Base-by-base conservation (phyloP, 2,329 filamentous ascomycete species). In the Hypoxylon sp. region DNA sequence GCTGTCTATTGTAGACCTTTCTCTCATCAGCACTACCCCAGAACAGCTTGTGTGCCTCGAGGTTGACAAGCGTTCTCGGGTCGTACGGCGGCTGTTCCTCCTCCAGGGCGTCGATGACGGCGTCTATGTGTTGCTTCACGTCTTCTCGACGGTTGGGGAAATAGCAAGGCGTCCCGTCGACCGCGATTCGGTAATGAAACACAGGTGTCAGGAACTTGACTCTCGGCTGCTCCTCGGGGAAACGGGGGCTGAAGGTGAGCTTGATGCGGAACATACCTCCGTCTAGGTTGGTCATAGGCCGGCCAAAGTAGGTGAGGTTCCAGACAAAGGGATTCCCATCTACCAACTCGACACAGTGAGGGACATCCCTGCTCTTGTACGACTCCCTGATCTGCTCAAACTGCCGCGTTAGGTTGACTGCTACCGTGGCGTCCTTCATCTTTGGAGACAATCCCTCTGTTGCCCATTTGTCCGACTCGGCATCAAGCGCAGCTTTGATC, bases 261-360 rank as follows among this genome's bases (percentile, higher is more conserved):
- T 83, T 88, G 73, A 97, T 88, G 59, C 85, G 86, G 78, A 98
- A 94, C 59, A 98, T 83, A 1, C 94, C 92, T 13, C 93, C 94
- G 67, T 98, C 94, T 1, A 98, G 84, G 66, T 96, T 92, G 4
- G 92, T 96, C 89, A 95, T 96, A 0, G 92, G 91, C 51, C 88
- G 85, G 21, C 95, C 95, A 71, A 97, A 96, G 72, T 97, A 93
- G 1, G 91, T 95, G 58, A 98, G 73, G 17, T 83, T 75, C 95
- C 95, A 98, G 17, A 94, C 81, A 70, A 97, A 97, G 0, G 94
- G 93, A 68, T 97, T 98, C 33, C 82, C 84, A 63, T 95, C 82
- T 24, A 90, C 87, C 5, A 98, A 79, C 53, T 87, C 84, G 31
- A 98, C 78, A 65, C 92, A 88, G 55, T 97, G 81, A 0, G 91